Evolutionary conservation across 441 rosid genomes (phyloP), one percentile per base, ranked within the genome.

Genomic region (Aquilaria agallochum): DNA sequence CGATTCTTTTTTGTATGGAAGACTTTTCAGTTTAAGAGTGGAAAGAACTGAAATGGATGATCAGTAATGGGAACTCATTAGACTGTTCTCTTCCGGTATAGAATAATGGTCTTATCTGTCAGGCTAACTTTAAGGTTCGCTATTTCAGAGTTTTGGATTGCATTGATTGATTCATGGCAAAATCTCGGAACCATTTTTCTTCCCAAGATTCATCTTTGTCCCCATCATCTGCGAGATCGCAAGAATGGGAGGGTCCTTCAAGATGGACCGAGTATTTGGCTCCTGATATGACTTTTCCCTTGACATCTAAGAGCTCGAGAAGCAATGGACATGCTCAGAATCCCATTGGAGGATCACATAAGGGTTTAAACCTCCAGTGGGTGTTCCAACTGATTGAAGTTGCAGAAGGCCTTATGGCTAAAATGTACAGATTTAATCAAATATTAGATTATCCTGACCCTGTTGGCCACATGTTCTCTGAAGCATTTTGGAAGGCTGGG

Each of bases 191-290:
- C 57, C 84, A 78, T 55, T 80, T 73, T 76, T 65, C 86, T 32
- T 57, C 72, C 60, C 88, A 72, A 68, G 96, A 91, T 59, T 72
- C 78, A 33, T 72, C 92, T 8, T 54, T 77, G 67, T 83, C 98
- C 0, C 89, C 96, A 4, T 69, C 86, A 59, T 63, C 78, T 42
- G 79, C 69, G 42, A 86, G 95, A 73, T 82, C 93, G 0, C 85
- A 86, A 74, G 99, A 91, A 53, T 90, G 95, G 93, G 98, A 95
- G 56, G 96, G 98, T 65, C 97, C 92, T 20, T 88, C 88, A 0
- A 77, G 99, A 65, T 95, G 99, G 99, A 87, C 89, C 4, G 98
- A 95, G 75, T 95, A 95, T 62, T 83, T 95, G 63, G 92, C 97
- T 69, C 87, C 92, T 53, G 98, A 90, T 48, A 72, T 72, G 80